Evolutionary conservation across 345 rosid species (phyloP), one percentile per base, ranked within the genome.

Genomic region (Adansonia digitata): DNA sequence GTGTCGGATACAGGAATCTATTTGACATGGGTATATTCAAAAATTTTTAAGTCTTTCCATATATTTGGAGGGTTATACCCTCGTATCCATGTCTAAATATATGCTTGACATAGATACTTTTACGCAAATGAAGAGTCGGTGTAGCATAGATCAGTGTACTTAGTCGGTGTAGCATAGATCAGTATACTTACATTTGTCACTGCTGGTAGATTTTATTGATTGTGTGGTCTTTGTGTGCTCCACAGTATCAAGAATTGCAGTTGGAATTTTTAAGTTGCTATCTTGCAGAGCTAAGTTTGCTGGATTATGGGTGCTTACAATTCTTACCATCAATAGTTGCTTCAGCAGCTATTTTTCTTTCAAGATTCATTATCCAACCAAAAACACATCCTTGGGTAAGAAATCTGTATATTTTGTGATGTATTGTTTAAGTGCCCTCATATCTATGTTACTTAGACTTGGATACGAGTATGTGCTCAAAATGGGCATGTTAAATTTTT

Each of bases 241-340:
- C 43, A 8, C 83, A 88, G 93, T 51, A 22, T 40, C 34, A 61
- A 12, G 78, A 80, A 65, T 79, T 85, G 74, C 87, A 77, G 48
- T 68, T 89, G 39, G 94, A 89, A 81, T 88, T 89, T 77, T 72
- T 91, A 59, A 82, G 88, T 18, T 84, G 75, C 77, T 89, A 86
- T 81, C 86, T 91, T 68, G 88, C 94, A 0, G 97, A 91, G 79
- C 80, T 91, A 51, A 88, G 94, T 77, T 76, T 91, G 85, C 71
- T 91, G 77, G 92, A 91, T 63, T 91, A 89, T 49, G 80, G 78
- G 18, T 89, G 90, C 63, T 66, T 88, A 43, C 81, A 73, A 70
- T 91, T 85, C 73, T 76, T 91, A 71, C 92, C 97, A 7, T 91
- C 97, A 11, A 2, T 82, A 71, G 84, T 91, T 49, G 92, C 97